Percentiles rank a stretch among this genome's conserved stretches.
Evolutionary conservation across 1,284 basidiomycete genomes (phyloP).

Genomic region (Trametes sp.): DNA sequence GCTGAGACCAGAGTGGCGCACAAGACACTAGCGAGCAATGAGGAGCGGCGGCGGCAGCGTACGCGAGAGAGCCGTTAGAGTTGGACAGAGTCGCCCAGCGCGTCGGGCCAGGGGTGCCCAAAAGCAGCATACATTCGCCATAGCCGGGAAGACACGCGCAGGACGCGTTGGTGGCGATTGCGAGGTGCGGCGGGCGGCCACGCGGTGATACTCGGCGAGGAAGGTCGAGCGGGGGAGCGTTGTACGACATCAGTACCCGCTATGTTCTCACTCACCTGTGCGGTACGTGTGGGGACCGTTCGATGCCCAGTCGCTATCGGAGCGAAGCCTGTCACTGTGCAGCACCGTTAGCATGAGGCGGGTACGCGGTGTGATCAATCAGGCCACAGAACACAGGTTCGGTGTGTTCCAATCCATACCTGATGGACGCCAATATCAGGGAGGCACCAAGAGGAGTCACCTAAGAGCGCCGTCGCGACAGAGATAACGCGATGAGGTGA

Average conservation of each 20-base stretch:
- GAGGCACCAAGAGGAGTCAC: not conserved
- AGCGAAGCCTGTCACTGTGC: conserved; percentile 16
- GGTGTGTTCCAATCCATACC: conserved; percentile 19
- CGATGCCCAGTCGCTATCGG: conserved; percentile 20
- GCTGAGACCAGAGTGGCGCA: conserved; percentile 20
- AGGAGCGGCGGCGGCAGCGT: conserved; percentile 21
- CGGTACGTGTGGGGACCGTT: conserved; percentile 12
- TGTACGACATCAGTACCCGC: conserved; percentile 27
- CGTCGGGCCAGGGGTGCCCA: conserved; percentile 21
- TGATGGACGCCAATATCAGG: conserved; percentile 10
- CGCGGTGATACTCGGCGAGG: conserved; percentile 22
- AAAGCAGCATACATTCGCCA: conserved; percentile 11
- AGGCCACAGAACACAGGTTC: conserved; percentile 13
- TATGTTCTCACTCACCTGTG: conserved; percentile 21
- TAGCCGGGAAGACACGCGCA: conserved; percentile 26
- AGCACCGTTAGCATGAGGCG: conserved; percentile 15
- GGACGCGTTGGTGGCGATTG: conserved; percentile 23
- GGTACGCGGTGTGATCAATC: conserved; percentile 17
- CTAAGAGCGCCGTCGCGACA: not conserved
- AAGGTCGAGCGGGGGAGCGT: conserved; percentile 10
- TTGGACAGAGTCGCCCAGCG: conserved; percentile 23
- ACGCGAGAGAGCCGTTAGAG: conserved; percentile 28
- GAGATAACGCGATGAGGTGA: conserved; percentile 8
- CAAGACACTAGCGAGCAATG: conserved; percentile 21
- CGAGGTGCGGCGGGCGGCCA: conserved; percentile 20